Evolutionary conservation across 148 eudicot species (phyloP).

Genomic region (Polygonum aviculare): DNA sequence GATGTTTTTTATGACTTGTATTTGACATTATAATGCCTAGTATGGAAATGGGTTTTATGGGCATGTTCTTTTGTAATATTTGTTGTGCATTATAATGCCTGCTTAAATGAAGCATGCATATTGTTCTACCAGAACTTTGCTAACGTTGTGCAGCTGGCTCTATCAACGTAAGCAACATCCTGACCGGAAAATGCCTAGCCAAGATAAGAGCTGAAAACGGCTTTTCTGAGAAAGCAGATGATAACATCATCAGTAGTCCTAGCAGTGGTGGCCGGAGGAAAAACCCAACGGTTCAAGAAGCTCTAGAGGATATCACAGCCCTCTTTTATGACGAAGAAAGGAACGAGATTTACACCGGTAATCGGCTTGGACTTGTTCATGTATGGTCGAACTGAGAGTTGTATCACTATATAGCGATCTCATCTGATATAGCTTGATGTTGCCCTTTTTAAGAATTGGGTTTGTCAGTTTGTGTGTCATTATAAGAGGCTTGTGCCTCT

Average conservation of each 20-base stretch:
- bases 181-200: conserved; percentile 93
- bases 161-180: conserved; percentile 84
- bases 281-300: conserved; percentile 62
- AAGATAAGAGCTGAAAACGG: conserved; percentile 65
- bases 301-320: conserved; percentile 90
- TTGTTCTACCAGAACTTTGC: not conserved
- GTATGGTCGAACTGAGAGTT: conserved; percentile 86
- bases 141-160: conserved; percentile 57
- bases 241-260: not conserved
- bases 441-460: not conserved
- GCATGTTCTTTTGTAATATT: too few species aligned
- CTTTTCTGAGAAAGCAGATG: conserved; percentile 25
- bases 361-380: conserved; percentile 81
- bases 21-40: too few species aligned
- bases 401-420: conserved; percentile 3
- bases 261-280: conserved; percentile 18
- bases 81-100: too few species aligned
- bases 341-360: conserved; percentile 93
- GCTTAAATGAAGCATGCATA: not conserved
- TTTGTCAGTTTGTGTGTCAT: conserved; percentile 1
- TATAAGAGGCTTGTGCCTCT: not conserved
- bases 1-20: too few species aligned
- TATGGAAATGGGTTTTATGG: too few species aligned
- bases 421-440: not conserved
- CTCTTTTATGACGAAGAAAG: conserved; percentile 95